Conservation (phyloP, 176 grass and related monocot genomes). For the Rhynchospora pubera region DNA sequence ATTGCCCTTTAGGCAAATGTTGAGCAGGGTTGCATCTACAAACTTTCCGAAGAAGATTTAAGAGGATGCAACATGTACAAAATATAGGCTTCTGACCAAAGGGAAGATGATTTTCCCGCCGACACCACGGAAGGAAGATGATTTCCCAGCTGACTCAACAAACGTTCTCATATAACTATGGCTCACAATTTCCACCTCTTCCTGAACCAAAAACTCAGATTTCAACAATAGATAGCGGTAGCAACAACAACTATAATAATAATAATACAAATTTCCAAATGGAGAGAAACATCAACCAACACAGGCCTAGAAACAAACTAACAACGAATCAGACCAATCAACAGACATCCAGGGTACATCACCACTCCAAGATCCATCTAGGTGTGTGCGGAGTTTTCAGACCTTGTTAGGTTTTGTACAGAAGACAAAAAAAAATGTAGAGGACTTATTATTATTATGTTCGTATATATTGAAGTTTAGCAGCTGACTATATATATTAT, state of each 20-base stretch:
- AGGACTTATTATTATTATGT: not conserved
- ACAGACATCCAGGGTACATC: constrained; percentile 47
- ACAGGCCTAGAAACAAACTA: constrained; percentile 42
- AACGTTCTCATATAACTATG: constrained; percentile 27
- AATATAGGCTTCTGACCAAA: too few relatives aligned
- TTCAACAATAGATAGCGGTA: not conserved
- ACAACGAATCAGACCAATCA: constrained; percentile 30
- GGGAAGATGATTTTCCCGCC: too few relatives aligned
- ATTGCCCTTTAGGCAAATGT: too few relatives aligned
- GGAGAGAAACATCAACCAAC: constrained; percentile 43
- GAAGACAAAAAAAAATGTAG: not conserved
- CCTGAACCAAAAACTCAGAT: not conserved
- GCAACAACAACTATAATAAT: constrained; percentile 13
- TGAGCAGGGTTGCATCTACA: too few relatives aligned
- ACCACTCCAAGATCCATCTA: constrained; percentile 82
- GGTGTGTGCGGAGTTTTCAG: constrained; percentile 98
- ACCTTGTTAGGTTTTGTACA: constrained; percentile 34
- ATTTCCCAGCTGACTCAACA: constrained; percentile 63
- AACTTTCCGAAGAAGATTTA: too few relatives aligned
- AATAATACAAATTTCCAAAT: constrained; percentile 62
- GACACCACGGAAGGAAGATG: too few relatives aligned
- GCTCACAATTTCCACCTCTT: constrained; percentile 34
- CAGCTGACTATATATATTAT: too few relatives aligned
- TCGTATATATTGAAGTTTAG: not conserved
- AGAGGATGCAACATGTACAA: too few relatives aligned